Percentiles rank a stretch among this genome's conserved stretches.
Conservation (phyloP, 208 protist species). For the Tetramitus jugosus region DNA sequence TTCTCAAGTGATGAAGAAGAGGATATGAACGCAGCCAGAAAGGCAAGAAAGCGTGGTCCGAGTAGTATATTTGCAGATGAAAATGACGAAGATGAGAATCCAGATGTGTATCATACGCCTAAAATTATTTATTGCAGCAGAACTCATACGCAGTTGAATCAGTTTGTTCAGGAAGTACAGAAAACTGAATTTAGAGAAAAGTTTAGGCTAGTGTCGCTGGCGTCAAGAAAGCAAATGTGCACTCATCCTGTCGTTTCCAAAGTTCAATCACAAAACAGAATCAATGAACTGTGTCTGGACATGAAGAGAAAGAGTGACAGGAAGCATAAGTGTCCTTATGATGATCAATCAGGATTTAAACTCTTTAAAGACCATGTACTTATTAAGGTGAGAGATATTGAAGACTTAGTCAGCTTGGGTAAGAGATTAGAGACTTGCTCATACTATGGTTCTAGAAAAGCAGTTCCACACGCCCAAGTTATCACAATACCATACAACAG, state of each 20-base stretch:
- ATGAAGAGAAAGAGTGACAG: conserved; percentile 46
- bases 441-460: conserved; percentile 28
- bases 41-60: neutral
- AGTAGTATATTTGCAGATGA: conserved; percentile 25
- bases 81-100: conserved; percentile 29
- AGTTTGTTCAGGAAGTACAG: conserved; percentile 77
- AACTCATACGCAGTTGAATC: conserved; percentile 86
- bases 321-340: conserved; percentile 35
- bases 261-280: conserved; percentile 37
- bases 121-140: conserved; percentile 84
- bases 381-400: conserved; percentile 42
- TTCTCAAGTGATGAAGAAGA: neutral
- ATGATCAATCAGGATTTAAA: conserved; percentile 28
- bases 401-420: conserved; percentile 41
- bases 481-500: conserved; percentile 27
- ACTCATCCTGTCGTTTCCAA: conserved; percentile 57
- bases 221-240: conserved; percentile 74
- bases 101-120: conserved; percentile 39
- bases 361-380: conserved; percentile 17
- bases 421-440: conserved; percentile 30
- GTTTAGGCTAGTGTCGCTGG: conserved; percentile 64
- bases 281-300: conserved; percentile 84
- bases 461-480: conserved; percentile 16
- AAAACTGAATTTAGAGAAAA: conserved; percentile 59
- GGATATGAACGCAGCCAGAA: conserved; percentile 24